Percentiles rank a stretch among this genome's conserved stretches.
phyloP scores from a whole-genome alignment of 1,139 yeast species.

The Candida glucosophila region DNA sequence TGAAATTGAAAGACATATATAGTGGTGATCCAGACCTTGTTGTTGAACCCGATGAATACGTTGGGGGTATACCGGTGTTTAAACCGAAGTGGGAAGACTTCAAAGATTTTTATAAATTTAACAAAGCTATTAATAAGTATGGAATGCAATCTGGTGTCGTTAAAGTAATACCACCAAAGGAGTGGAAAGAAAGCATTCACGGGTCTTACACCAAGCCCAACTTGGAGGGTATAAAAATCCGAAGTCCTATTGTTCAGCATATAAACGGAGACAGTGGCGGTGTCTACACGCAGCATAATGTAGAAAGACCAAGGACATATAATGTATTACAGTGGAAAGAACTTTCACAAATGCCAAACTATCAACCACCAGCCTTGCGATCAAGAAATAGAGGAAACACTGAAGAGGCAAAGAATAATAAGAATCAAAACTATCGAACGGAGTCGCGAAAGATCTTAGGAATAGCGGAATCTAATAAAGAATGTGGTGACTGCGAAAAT shows the following conservation, averaged over 20 bases:
- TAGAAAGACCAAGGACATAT: conserved; percentile 60
- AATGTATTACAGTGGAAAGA: conserved; percentile 68
- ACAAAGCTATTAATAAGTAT: conserved; percentile 53
- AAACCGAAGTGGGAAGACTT: conserved; percentile 55
- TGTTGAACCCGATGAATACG: conserved; percentile 34
- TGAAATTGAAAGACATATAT: conserved; percentile 11
- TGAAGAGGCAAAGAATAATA: too few relatives aligned
- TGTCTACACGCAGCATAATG: conserved; percentile 59
- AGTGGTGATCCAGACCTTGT: conserved; percentile 14
- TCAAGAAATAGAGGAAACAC: conserved; percentile 8
- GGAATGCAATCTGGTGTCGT: conserved; percentile 80
- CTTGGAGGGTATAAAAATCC: conserved; percentile 38
- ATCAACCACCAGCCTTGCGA: conserved; percentile 56
- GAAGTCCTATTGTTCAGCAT: conserved; percentile 70
- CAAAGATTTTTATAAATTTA: conserved; percentile 56
- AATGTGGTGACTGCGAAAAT: too few relatives aligned
- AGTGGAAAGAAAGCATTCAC: conserved; percentile 42
- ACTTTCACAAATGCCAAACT: conserved; percentile 44
- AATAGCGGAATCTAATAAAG: not conserved
- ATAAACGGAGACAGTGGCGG: conserved; percentile 58
- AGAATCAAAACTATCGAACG: too few relatives aligned
- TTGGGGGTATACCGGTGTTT: conserved; percentile 53
- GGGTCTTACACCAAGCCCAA: conserved; percentile 22
- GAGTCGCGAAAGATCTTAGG: too few relatives aligned
- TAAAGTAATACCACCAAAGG: conserved; percentile 68